Evolutionary conservation across 1,139 yeast genomes (phyloP), one percentile per base, ranked within the genome.

Genomic region (Lizanozyma gosingica): DNA sequence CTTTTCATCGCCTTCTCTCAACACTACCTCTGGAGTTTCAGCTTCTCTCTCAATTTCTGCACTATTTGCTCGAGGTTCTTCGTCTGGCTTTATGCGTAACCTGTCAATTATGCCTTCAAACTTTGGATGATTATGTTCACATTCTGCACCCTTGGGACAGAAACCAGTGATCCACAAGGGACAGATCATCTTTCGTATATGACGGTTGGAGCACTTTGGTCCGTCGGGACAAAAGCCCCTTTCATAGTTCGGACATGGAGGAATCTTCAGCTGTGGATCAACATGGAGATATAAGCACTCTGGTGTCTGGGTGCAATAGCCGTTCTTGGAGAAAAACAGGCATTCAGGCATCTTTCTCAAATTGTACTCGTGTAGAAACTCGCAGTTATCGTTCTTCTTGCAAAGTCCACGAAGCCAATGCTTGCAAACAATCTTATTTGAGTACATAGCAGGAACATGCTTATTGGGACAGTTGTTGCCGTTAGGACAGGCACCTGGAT

Each of bases 361-460:
- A 56, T 92, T 92, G 57, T 90, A 92, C 55, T 94, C 99, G 61
- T 94, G 99, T 39, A 94, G 64, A 54, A 87, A 94, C 64, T 94
- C 99, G 63, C 98, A 94, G 47, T 85, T 90, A 52, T 90, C 96
- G 41, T 94, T 95, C 66, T 90, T 92, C 64, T 94, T 94, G 63
- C 99, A 94, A 34, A 94, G 73, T 0, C 98, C 98, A 51, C 97
- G 76, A 38, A 94, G 76, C 99, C 99, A 92, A 67, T 92, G 97
- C 71, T 94, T 92, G 59, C 98, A 92, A 15, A 92, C 98, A 41
- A 70, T 68, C 64, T 88, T 90, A 60, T 88, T 87, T 49, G 77
- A 76, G 60, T 82, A 87, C 62, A 81, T 80, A 35, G 94, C 80
- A 17, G 86, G 72, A 1, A 87, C 87, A 63, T 92, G 97, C 55